Base-by-base conservation (phyloP, 1,284 basidiomycete genomes). In the Tilletia horrida region DNA sequence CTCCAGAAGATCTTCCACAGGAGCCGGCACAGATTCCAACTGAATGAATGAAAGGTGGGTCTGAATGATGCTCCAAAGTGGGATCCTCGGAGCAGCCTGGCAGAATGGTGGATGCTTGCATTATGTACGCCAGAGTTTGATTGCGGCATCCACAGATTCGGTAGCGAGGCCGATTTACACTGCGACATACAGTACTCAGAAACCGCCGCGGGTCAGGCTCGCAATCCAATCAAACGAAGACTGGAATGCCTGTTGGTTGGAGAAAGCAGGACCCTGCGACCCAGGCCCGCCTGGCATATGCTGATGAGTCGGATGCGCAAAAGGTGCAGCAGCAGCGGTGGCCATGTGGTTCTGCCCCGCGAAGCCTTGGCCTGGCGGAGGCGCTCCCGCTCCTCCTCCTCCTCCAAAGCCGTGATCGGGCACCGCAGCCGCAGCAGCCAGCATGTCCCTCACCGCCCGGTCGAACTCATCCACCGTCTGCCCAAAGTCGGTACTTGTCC, bases 181-280 rank as follows among this genome's bases (percentile, higher is more conserved):
- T n/a, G n/a, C n/a, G n/a, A n/a, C n/a, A n/a, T n/a, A n/a, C n/a
- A n/a, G n/a, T 40, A 40, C 35, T 40, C 35, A 40, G 11, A 40
- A 40, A 11, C 35, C 35, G 4, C 35, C 35, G 11, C 35, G 35
- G 11, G 31, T 21, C 55, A 59, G 13, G 25, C 29, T 35, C 3
- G 55, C 55, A 3, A 59, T 25, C 55, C 55, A 59, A 6, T 59
- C 55, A 25, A 59, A 31, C 9, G 55, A 59, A 9, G 55, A 59
- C 27, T 59, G 55, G 14, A 40, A 40, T 59, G 14, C 55, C 35
- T 29, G 16, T 16, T 16, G 4, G 13, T 59, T 18, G n/a, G 27
- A 11, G 52, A 27, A 6, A 27, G 55, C 27, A 59, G 21, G 45
- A 16, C 16, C 45, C 7, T 3, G 45, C 4, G 45, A 4, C 18